Evolutionary conservation across 257 asterid genomes (phyloP).

Genomic region (Linderniella brevidens): DNA sequence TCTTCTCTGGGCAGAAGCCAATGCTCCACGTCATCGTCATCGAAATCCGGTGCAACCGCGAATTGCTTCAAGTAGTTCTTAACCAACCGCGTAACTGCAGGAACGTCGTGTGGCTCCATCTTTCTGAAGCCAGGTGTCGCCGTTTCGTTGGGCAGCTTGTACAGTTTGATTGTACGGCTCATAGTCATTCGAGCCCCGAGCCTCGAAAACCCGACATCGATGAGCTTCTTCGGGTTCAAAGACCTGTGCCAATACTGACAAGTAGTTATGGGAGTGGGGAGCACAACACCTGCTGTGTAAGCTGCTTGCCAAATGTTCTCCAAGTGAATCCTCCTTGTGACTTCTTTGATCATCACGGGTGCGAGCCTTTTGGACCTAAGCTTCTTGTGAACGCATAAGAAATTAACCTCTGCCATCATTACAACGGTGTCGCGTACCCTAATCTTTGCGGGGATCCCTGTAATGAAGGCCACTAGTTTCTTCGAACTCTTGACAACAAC

Average conservation of each 20-base stretch:
- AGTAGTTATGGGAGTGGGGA: conserved; percentile 67
- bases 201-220: conserved; percentile 82
- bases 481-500: conserved; percentile 67
- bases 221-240: conserved; percentile 70
- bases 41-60: conserved; percentile 62
- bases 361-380: conserved; percentile 86
- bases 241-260: conserved; percentile 90
- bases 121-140: conserved; percentile 58
- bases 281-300: conserved; percentile 80
- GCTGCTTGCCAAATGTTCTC: conserved; percentile 94
- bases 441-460: conserved; percentile 70
- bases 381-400: conserved; percentile 76
- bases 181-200: conserved; percentile 86
- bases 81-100: conserved; percentile 61
- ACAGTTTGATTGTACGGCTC: conserved; percentile 71
- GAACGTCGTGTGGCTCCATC: conserved; percentile 76
- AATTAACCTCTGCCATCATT: conserved; percentile 70
- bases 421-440: conserved; percentile 55
- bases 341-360: conserved; percentile 82
- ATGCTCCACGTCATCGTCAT: conserved; percentile 67
- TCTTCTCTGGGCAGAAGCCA: conserved; percentile 68
- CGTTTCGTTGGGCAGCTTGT: conserved; percentile 56
- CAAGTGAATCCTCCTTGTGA: conserved; percentile 66
- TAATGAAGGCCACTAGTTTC: conserved; percentile 73
- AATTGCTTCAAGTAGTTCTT: conserved; percentile 53